A percentile compares a stretch with the other conserved stretches of the same genome.
Evolutionary conservation across 2,329 filamentous ascomycete genomes (phyloP).

Genomic region (Mycocentrospora acerina): DNA sequence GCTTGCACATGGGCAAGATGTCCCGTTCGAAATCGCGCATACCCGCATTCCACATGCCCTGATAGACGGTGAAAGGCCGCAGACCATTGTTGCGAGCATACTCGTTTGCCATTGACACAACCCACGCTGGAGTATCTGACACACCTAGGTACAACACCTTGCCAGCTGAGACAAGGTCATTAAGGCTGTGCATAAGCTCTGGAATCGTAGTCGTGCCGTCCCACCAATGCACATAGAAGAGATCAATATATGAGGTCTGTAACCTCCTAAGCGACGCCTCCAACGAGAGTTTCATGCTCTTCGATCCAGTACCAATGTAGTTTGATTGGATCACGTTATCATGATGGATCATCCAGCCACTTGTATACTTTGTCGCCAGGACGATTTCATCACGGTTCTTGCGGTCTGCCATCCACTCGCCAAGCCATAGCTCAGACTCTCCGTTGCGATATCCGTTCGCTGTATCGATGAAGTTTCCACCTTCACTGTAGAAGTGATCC

Average conservation of each 20-base stretch:
- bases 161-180: constrained; percentile 44
- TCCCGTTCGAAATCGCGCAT: constrained; percentile 49
- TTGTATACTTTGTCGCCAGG: constrained; percentile 45
- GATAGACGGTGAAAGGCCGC: constrained; percentile 44
- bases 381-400: constrained; percentile 45
- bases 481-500: constrained; percentile 66
- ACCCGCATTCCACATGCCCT: constrained; percentile 46
- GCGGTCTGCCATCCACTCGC: constrained; percentile 46
- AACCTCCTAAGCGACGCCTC: constrained; percentile 19
- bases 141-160: constrained; percentile 51
- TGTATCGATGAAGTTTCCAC: constrained; percentile 75
- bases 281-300: constrained; percentile 17
- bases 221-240: constrained; percentile 45
- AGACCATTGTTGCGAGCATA: constrained; percentile 46
- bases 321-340: constrained; percentile 17
- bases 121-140: constrained; percentile 47
- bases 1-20: constrained; percentile 48
- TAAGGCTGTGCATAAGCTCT: constrained; percentile 48
- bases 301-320: constrained; percentile 15
- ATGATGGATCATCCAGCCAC: constrained; percentile 14
- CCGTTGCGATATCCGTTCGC: constrained; percentile 45
- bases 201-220: constrained; percentile 46
- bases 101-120: constrained; percentile 31
- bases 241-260: constrained; percentile 67
- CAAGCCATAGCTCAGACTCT: constrained; percentile 47